Evolutionary conservation across 139 green algal species (phyloP).

Genomic region (Pleodorina starrii): DNA sequence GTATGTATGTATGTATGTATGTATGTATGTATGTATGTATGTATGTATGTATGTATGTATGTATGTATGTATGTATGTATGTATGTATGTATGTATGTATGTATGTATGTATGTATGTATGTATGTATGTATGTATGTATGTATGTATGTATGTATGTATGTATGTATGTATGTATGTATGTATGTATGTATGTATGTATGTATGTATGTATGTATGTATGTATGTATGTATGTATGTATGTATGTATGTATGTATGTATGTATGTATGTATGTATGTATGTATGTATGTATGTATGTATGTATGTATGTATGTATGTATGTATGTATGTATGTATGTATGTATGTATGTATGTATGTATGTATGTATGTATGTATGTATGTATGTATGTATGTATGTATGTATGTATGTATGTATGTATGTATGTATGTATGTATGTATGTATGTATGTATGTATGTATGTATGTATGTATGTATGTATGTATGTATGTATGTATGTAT

Average conservation of each 20-base stretch:
- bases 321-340: background rate
- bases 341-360: background rate
- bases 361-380: background rate
- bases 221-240: background rate
- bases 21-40: too few relatives aligned
- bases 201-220: background rate
- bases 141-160: background rate
- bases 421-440: background rate
- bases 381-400: background rate
- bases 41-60: too few relatives aligned
- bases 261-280: too few relatives aligned
- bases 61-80: too few relatives aligned
- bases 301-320: background rate
- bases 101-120: background rate
- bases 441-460: too few relatives aligned
- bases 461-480: too few relatives aligned
- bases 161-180: background rate
- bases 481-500: too few relatives aligned
- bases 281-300: background rate
- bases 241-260: background rate
- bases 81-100: too few relatives aligned
- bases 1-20: background rate
- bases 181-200: background rate
- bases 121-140: background rate
- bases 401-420: background rate